Conservation (phyloP, 345 rosid genomes). For the Populus deltoides region DNA sequence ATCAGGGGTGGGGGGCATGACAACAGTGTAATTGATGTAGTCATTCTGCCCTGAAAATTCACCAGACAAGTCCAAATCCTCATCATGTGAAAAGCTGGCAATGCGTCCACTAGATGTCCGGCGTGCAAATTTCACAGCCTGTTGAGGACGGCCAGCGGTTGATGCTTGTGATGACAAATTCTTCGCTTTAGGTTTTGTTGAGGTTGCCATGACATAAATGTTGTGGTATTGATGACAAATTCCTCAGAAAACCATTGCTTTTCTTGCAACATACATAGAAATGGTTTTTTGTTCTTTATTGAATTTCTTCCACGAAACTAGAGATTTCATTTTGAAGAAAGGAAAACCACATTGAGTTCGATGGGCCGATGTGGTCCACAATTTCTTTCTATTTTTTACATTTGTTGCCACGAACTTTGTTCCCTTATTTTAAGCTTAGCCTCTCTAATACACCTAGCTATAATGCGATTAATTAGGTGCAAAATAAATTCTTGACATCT, state of each 20-base stretch:
- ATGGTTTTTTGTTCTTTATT: background rate
- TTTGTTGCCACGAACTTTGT: constrained; percentile 15
- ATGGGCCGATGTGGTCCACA: constrained; percentile 20
- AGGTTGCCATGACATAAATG: constrained; percentile 30
- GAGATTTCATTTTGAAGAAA: constrained; percentile 17
- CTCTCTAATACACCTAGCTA: constrained; percentile 9
- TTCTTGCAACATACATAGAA: background rate
- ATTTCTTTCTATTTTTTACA: constrained; percentile 21
- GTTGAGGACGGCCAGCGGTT: constrained; percentile 47
- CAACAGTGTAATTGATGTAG: constrained; percentile 81
- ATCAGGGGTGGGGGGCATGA: constrained; percentile 95
- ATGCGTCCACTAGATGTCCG: constrained; percentile 69
- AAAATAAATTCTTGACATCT: background rate
- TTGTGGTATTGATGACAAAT: background rate
- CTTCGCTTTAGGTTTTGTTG: constrained; percentile 35
- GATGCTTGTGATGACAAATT: constrained; percentile 46
- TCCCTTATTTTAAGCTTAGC: constrained; percentile 44
- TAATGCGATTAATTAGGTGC: background rate
- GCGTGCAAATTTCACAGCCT: constrained; percentile 55
- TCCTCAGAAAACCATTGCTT: background rate
- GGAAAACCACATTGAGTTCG: background rate
- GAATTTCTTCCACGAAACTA: constrained; percentile 1
- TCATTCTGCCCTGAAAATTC: constrained; percentile 68
- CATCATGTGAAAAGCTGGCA: constrained; percentile 67
- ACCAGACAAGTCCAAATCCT: constrained; percentile 65